These are phyloP conservation scores for Heliocybe sulcata DNA, from an alignment of 1,284 basidiomycete genomes.

Conservation along the genomic window DNA sequence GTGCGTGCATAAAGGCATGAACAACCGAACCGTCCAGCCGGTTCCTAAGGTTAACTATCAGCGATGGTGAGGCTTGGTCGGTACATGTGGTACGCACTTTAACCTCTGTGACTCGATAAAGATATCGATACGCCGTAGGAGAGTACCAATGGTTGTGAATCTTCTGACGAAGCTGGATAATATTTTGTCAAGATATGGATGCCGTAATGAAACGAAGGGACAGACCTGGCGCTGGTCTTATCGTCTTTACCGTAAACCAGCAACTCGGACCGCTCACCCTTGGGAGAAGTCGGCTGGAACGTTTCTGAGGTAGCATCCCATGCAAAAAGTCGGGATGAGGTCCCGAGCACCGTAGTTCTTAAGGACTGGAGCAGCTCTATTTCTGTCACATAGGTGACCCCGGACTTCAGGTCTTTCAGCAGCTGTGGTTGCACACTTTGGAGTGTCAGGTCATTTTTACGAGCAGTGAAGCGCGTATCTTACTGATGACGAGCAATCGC, in stretches of 20 bases:
- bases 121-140: constrained; percentile 56
- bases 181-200: neutral
- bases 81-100: constrained; percentile 13
- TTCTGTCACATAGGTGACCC: constrained; percentile 33
- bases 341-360: constrained; percentile 48
- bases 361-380: constrained; percentile 44
- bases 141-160: constrained; percentile 57
- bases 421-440: constrained; percentile 33
- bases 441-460: neutral
- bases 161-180: constrained; percentile 43
- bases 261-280: constrained; percentile 25
- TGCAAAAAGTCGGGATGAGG: constrained; percentile 52
- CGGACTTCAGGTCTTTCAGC: constrained; percentile 20
- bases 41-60: neutral
- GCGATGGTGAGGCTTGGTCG: neutral
- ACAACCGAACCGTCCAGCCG: constrained; percentile 38
- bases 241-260: constrained; percentile 49
- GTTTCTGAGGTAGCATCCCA: constrained; percentile 49
- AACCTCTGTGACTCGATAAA: constrained; percentile 33
- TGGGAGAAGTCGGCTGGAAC: constrained; percentile 31
- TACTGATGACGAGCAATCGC: constrained; percentile 48
- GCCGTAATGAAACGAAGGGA: neutral
- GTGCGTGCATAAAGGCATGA: constrained; percentile 58
- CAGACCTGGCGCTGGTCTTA: constrained; percentile 42
- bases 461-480: constrained; percentile 16